These are phyloP conservation scores for Clonostachys rhizophaga DNA, from an alignment of 2,329 filamentous ascomycete genomes.

Conservation along the genomic window DNA sequence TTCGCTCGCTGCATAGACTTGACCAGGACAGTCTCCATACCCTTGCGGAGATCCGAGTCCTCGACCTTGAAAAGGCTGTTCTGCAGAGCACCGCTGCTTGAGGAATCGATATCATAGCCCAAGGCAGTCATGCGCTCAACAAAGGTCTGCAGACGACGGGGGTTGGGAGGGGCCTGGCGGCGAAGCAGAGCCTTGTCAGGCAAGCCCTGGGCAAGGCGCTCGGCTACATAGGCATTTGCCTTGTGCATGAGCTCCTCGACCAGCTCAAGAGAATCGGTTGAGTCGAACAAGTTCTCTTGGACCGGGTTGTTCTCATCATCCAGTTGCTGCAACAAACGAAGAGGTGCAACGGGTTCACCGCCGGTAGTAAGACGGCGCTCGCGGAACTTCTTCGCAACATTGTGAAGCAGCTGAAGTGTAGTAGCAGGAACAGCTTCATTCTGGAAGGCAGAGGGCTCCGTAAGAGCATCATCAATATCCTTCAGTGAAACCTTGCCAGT, in stretches of 20 bases:
- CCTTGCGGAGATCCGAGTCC: conserved; percentile 85
- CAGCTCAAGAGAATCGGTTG: conserved; percentile 81
- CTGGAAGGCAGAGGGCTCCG: conserved; percentile 55
- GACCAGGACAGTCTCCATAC: conserved; percentile 92
- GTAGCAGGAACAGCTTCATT: conserved; percentile 64
- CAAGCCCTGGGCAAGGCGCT: conserved; percentile 72
- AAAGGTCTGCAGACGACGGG: conserved; percentile 84
- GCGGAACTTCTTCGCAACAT: conserved; percentile 84
- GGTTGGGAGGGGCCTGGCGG: conserved; percentile 79
- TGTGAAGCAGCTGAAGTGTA: conserved; percentile 76
- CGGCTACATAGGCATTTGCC: conserved; percentile 83
- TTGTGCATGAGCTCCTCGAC: conserved; percentile 95
- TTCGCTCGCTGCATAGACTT: conserved; percentile 97
- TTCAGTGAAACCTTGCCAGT: conserved; percentile 78
- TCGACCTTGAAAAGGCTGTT: conserved; percentile 94
- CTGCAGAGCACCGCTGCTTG: conserved; percentile 85
- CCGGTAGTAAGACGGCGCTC: conserved; percentile 80
- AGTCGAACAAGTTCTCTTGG: conserved; percentile 93
- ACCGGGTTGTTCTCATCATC: conserved; percentile 98
- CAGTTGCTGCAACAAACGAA: conserved; percentile 86
- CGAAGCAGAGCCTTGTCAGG: conserved; percentile 92
- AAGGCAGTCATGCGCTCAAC: conserved; percentile 89
- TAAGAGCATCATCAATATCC: conserved; percentile 79
- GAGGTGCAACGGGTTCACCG: conserved; percentile 72
- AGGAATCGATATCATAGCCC: conserved; percentile 83